phyloP scores from a whole-genome alignment of 2,329 filamentous ascomycete genomes.

The Berkeleyomyces rouxiae region DNA sequence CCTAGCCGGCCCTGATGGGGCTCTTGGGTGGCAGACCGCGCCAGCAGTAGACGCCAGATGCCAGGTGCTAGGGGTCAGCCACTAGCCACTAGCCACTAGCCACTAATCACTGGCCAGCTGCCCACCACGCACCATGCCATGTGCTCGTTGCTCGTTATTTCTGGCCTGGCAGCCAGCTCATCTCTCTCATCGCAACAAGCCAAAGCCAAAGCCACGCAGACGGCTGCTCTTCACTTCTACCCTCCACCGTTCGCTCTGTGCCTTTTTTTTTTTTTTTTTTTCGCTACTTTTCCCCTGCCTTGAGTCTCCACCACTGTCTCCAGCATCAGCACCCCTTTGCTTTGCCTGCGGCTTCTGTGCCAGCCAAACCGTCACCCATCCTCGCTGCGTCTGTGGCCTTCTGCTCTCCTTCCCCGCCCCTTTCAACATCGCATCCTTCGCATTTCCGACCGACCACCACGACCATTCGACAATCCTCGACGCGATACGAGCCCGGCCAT shows the following conservation, averaged over 20 bases:
- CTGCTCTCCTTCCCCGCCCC: neutral
- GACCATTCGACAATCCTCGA: neutral
- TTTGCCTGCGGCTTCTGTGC: neutral
- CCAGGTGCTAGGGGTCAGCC: no score
- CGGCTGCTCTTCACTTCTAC: neutral
- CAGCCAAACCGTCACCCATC: neutral
- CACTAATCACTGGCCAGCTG: neutral
- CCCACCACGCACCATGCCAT: neutral
- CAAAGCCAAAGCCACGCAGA: no score
- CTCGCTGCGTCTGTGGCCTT: neutral
- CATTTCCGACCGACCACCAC: neutral
- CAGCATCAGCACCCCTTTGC: neutral
- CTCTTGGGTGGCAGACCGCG: neutral
- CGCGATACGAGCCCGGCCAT: no score
- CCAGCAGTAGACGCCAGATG: no score
- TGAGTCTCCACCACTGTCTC: neutral
- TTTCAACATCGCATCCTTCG: neutral
- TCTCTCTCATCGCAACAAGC: no score
- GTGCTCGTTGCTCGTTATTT: no score
- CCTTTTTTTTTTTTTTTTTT: neutral
- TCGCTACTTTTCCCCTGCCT: neutral
- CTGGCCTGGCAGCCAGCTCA: no score
- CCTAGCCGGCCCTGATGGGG: neutral
- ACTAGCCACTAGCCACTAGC: neutral
- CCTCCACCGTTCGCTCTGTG: neutral